Percentiles rank a stretch among this genome's conserved stretches.
Evolutionary conservation across 169 alveolate genomes (phyloP).

Genomic region (Babesia sp.): DNA sequence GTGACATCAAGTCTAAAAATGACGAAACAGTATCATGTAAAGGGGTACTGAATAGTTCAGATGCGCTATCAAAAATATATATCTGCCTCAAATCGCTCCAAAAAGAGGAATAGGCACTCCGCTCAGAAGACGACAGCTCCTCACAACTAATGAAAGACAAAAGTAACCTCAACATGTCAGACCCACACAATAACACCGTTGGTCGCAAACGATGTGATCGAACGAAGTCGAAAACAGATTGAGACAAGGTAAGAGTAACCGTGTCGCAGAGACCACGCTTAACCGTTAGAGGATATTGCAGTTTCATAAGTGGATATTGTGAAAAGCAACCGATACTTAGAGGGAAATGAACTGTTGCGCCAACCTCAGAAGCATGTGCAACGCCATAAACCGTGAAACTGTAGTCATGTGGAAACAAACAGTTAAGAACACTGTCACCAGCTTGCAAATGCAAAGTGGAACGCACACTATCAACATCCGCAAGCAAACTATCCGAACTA

Average conservation of each 20-base stretch:
- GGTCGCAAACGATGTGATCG: not conserved
- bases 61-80: constrained; percentile 10
- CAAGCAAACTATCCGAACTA: not conserved
- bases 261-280: constrained; percentile 7
- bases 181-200: constrained; percentile 4
- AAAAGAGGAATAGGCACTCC: not conserved
- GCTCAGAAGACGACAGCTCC: constrained; percentile 14
- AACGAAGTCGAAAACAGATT: constrained; percentile 30
- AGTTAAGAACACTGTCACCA: constrained; percentile 24
- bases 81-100: constrained; percentile 5
- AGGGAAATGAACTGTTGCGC: constrained; percentile 18
- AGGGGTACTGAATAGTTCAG: not conserved
- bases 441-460: not conserved
- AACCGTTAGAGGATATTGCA: constrained; percentile 22
- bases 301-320: not conserved
- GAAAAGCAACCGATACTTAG: not conserved
- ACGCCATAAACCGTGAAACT: constrained; percentile 22
- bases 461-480: constrained; percentile 6
- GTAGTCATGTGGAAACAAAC: constrained; percentile 38
- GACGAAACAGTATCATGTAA: not conserved
- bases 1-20: not conserved
- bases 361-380: not conserved
- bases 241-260: not conserved
- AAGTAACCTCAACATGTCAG: constrained; percentile 12
- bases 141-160: constrained; percentile 15